Conservation (phyloP, 768 basidiomycete genomes). For the Boletus reticulatus region DNA sequence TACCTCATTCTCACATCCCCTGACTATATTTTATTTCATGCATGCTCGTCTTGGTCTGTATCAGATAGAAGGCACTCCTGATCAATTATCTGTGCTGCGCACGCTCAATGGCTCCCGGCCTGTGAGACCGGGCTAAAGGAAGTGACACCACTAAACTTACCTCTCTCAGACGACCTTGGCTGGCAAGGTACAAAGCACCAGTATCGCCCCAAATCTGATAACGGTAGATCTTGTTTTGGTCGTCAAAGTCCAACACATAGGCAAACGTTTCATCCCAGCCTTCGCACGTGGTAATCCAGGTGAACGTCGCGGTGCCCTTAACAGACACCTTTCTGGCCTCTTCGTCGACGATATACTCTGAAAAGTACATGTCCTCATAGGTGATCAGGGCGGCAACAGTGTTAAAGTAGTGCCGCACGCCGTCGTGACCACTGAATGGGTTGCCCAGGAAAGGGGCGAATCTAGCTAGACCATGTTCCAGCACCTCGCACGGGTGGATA, state of each 20-base stretch:
- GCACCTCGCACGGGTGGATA: slow-evolving; percentile 39
- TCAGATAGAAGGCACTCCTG: slow-evolving; percentile 4
- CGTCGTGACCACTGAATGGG: slow-evolving; percentile 42
- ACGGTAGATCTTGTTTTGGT: slow-evolving; percentile 48
- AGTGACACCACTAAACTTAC: slow-evolving; percentile 3
- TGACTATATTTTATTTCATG: not conserved
- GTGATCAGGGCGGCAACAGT: slow-evolving; percentile 44
- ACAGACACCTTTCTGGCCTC: slow-evolving; percentile 50
- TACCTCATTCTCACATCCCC: not conserved
- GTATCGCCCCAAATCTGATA: slow-evolving; percentile 74
- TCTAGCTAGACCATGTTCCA: slow-evolving; percentile 53
- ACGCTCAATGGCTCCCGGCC: not conserved
- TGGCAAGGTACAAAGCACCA: slow-evolving; percentile 60
- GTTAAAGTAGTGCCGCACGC: slow-evolving; percentile 49
- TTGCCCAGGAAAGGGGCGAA: slow-evolving; percentile 64
- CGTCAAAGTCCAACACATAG: slow-evolving; percentile 61
- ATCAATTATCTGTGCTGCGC: not conserved
- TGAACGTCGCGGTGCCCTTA: slow-evolving; percentile 54
- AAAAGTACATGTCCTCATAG: slow-evolving; percentile 53
- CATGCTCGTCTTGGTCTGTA: slow-evolving; percentile 10
- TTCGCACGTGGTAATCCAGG: slow-evolving; percentile 51
- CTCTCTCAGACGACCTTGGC: slow-evolving; percentile 41
- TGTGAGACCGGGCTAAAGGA: not conserved
- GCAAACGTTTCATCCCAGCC: slow-evolving; percentile 62
- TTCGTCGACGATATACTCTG: slow-evolving; percentile 52